phyloP scores from a whole-genome alignment of 164 flowering plant genomes.

The Macadamia tetraphylla region DNA sequence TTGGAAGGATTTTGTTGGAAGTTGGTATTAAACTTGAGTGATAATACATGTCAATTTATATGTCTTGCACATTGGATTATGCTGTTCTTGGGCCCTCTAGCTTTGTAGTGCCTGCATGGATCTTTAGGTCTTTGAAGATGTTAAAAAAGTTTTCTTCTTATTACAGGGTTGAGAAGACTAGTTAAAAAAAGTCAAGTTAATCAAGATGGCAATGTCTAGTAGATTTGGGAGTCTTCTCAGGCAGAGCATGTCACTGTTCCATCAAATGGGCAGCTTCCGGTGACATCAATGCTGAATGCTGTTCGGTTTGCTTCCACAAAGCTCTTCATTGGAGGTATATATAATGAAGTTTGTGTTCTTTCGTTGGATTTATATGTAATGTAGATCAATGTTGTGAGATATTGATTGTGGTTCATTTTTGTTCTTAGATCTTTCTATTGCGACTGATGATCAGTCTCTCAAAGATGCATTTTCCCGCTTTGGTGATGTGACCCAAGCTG shows the following conservation, averaged over 20 bases:
- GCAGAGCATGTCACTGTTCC: constrained; percentile 33
- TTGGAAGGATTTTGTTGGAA: no score
- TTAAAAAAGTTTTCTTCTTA: not conserved
- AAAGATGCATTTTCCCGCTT: constrained; percentile 62
- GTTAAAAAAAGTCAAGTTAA: not conserved
- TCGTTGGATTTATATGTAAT: not conserved
- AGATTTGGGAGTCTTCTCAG: constrained; percentile 48
- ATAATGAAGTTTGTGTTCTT: not conserved
- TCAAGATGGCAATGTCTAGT: constrained; percentile 55
- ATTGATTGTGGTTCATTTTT: not conserved
- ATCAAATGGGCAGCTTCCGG: constrained; percentile 24
- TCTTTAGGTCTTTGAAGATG: no score
- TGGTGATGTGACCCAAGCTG: constrained; percentile 76
- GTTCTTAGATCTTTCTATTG: constrained; percentile 57
- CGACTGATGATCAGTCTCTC: constrained; percentile 63
- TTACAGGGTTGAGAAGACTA: not conserved
- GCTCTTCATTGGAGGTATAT: constrained; percentile 78
- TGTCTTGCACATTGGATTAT: no score
- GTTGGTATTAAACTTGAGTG: no score
- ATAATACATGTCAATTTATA: no score
- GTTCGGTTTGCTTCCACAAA: constrained; percentile 57
- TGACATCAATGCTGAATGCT: constrained; percentile 50
- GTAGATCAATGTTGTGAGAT: not conserved
- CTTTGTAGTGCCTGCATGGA: no score
- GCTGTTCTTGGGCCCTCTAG: no score